phyloP scores from a whole-genome alignment of 2,329 filamentous ascomycete genomes.

The Aphanocladium album region DNA sequence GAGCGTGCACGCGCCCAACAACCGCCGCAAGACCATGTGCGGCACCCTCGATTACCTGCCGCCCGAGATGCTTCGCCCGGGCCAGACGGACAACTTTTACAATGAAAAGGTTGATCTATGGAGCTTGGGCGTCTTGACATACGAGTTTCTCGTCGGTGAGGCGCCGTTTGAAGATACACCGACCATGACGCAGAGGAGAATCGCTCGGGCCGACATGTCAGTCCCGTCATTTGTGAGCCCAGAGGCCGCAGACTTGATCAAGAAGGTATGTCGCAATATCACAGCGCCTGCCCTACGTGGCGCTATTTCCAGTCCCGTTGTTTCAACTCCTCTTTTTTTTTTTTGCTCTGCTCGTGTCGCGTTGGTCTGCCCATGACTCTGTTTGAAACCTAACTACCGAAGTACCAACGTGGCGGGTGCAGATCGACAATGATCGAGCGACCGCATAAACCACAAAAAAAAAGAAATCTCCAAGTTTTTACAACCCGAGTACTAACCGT shows the following conservation, averaged over 20 bases:
- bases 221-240: constrained; percentile 85
- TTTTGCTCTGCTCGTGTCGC: background rate
- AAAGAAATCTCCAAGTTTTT: background rate
- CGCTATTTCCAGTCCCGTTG: background rate
- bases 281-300: background rate
- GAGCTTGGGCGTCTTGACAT: constrained; percentile 91
- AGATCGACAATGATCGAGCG: background rate
- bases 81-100: constrained; percentile 80
- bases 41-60: constrained; percentile 96
- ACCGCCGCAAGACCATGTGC: constrained; percentile 89
- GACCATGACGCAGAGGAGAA: constrained; percentile 88
- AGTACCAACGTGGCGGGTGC: background rate
- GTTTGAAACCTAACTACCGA: constrained; percentile 5
- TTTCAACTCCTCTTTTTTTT: constrained; percentile 1
- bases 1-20: constrained; percentile 96
- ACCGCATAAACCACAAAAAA: background rate
- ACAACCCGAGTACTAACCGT: constrained; percentile 1
- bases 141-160: constrained; percentile 93
- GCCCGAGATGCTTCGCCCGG: constrained; percentile 91
- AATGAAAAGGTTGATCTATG: constrained; percentile 94
- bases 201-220: constrained; percentile 84
- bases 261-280: constrained; percentile 57
- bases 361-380: too few species aligned
- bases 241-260: constrained; percentile 89
- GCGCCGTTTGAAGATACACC: constrained; percentile 96